Evolutionary conservation across 257 asterid species (phyloP).

Genomic region (Solanum etuberosum): DNA sequence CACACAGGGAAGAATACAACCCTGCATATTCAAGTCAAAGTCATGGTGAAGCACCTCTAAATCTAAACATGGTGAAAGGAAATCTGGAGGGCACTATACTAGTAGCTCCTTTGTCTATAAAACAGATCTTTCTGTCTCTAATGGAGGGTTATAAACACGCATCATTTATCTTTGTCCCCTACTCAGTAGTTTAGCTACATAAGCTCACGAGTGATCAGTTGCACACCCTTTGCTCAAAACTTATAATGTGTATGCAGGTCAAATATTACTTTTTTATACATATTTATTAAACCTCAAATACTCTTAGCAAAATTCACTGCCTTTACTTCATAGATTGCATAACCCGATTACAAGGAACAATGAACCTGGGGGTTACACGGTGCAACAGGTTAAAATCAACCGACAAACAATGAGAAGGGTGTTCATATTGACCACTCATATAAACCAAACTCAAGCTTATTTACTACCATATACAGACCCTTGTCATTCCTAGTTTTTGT

Average conservation of each 20-base stretch:
- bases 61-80: not conserved
- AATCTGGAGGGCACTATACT: not conserved
- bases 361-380: not conserved
- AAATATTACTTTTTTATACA: not conserved
- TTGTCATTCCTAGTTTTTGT: not conserved
- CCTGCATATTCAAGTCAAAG: constrained; percentile 41
- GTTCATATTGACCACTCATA: not conserved
- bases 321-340: not conserved
- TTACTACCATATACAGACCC: not conserved
- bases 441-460: not conserved
- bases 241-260: not conserved
- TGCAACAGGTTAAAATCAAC: not conserved
- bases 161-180: not conserved
- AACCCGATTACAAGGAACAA: not conserved
- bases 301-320: not conserved
- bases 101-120: not conserved
- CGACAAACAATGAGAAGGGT: not conserved
- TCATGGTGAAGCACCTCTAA: not conserved
- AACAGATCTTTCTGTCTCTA: not conserved
- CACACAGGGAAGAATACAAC: constrained; percentile 82
- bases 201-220: not conserved
- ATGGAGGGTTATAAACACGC: not conserved
- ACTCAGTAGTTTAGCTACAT: too few species aligned
- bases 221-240: not conserved
- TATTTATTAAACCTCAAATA: not conserved